These are phyloP conservation scores for Monosporozyma siamensis DNA, from an alignment of 805 yeast genomes.

Conservation along the genomic window DNA sequence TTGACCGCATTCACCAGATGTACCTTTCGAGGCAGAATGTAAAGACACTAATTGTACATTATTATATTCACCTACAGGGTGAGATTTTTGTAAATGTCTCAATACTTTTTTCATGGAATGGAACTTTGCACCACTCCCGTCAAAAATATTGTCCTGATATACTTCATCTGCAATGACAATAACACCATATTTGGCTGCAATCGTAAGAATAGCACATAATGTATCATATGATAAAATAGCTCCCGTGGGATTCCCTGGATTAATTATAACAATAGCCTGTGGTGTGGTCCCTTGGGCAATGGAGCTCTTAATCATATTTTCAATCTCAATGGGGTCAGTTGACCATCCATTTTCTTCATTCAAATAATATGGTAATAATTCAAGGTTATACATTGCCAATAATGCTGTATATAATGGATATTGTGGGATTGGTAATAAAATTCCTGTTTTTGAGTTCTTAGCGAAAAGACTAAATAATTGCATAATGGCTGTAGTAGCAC, in stretches of 20 bases:
- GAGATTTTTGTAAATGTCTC: constrained; percentile 47
- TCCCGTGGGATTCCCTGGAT: constrained; percentile 98
- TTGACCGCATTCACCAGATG: constrained; percentile 97
- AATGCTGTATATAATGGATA: constrained; percentile 94
- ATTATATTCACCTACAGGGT: constrained; percentile 40
- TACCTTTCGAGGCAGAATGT: constrained; percentile 97
- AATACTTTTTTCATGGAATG: constrained; percentile 74
- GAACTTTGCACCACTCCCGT: constrained; percentile 55
- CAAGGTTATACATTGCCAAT: constrained; percentile 67
- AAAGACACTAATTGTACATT: constrained; percentile 82
- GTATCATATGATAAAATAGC: constrained; percentile 56
- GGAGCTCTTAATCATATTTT: constrained; percentile 41
- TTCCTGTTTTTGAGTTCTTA: constrained; percentile 56
- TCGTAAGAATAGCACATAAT: constrained; percentile 57
- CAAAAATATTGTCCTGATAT: constrained; percentile 82
- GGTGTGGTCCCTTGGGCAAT: constrained; percentile 47
- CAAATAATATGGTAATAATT: constrained; percentile 75
- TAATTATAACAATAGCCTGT: constrained; percentile 79
- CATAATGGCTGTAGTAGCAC: constrained; percentile 89
- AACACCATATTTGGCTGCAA: constrained; percentile 81
- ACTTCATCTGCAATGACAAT: constrained; percentile 95
- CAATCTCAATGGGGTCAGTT: constrained; percentile 58
- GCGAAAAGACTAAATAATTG: constrained; percentile 64
- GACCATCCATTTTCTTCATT: constrained; percentile 80
- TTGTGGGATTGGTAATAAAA: constrained; percentile 93